Percentiles rank a stretch among this genome's conserved stretches.
Evolutionary conservation across 192 early-diverging fungal species (phyloP).

Genomic region (Entomortierella lignicola): DNA sequence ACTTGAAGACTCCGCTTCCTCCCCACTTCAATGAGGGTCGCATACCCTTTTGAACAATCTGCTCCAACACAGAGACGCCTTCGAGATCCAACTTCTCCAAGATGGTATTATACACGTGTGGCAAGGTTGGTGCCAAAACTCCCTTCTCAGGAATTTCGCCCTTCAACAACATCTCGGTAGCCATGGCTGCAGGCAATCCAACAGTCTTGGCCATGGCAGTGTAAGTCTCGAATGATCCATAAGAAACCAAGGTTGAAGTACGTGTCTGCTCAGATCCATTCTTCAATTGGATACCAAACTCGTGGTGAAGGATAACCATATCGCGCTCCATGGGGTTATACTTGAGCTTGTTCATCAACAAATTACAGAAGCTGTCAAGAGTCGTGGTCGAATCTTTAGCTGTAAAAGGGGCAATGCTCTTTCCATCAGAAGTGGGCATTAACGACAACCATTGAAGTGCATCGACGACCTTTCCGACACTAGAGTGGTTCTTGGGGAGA

Average conservation of each 20-base stretch:
- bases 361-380: slow-evolving; percentile 85
- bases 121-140: slow-evolving; percentile 72
- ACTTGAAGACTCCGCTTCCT: slow-evolving; percentile 56
- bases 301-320: slow-evolving; percentile 94
- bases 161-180: slow-evolving; percentile 71
- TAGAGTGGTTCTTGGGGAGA: slow-evolving; percentile 50
- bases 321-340: slow-evolving; percentile 87
- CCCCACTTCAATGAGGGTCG: slow-evolving; percentile 46
- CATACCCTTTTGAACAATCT: slow-evolving; percentile 57
- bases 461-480: slow-evolving; percentile 63
- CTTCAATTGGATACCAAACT: slow-evolving; percentile 85
- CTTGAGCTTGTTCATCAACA: slow-evolving; percentile 83
- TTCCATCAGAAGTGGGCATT: slow-evolving; percentile 22
- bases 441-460: slow-evolving; percentile 68
- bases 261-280: slow-evolving; percentile 70
- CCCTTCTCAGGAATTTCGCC: slow-evolving; percentile 68
- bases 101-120: slow-evolving; percentile 79
- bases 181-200: slow-evolving; percentile 83
- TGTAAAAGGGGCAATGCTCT: slow-evolving; percentile 19
- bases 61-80: slow-evolving; percentile 75
- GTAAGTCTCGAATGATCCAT: slow-evolving; percentile 70
- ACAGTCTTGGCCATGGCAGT: slow-evolving; percentile 90
- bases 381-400: slow-evolving; percentile 60
- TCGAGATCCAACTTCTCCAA: slow-evolving; percentile 69
- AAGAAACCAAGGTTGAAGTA: slow-evolving; percentile 77